These are phyloP conservation scores for Oenanthe sinensis DNA, from an alignment of 129 eudicot genomes.

Conservation along the genomic window DNA sequence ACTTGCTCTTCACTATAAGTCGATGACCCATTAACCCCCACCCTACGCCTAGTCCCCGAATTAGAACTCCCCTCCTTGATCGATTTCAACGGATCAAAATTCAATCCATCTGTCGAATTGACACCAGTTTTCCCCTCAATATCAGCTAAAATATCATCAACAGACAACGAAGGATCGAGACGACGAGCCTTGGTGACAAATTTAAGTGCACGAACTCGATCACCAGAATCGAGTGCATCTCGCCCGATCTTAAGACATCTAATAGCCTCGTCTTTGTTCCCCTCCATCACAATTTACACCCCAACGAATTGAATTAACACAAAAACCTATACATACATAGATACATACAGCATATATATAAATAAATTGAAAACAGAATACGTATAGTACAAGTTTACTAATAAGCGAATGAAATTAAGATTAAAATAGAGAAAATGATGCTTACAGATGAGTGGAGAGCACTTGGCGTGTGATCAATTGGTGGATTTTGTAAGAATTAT, in stretches of 20 bases:
- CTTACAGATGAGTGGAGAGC: not conserved
- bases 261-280: slow-evolving; percentile 78
- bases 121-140: slow-evolving; percentile 17
- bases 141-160: slow-evolving; percentile 39
- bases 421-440: not conserved
- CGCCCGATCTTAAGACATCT: slow-evolving; percentile 62
- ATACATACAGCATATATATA: not conserved
- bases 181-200: slow-evolving; percentile 57
- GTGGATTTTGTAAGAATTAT: too few species aligned
- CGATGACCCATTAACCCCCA: slow-evolving; percentile 17
- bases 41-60: slow-evolving; percentile 48
- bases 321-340: not conserved
- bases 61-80: slow-evolving; percentile 6
- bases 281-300: slow-evolving; percentile 40
- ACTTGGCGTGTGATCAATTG: not conserved
- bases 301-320: not conserved
- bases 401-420: not conserved
- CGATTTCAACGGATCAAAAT: slow-evolving; percentile 10
- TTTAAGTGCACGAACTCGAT: slow-evolving; percentile 50
- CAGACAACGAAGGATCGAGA: slow-evolving; percentile 52
- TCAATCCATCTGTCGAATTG: slow-evolving; percentile 10
- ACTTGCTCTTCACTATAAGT: slow-evolving; percentile 19
- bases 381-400: not conserved
- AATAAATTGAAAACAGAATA: not conserved
- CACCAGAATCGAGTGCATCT: slow-evolving; percentile 48